Evolutionary conservation across 768 basidiomycete species (phyloP), one percentile per base, ranked within the genome.

Genomic region (Phaffia australis): DNA sequence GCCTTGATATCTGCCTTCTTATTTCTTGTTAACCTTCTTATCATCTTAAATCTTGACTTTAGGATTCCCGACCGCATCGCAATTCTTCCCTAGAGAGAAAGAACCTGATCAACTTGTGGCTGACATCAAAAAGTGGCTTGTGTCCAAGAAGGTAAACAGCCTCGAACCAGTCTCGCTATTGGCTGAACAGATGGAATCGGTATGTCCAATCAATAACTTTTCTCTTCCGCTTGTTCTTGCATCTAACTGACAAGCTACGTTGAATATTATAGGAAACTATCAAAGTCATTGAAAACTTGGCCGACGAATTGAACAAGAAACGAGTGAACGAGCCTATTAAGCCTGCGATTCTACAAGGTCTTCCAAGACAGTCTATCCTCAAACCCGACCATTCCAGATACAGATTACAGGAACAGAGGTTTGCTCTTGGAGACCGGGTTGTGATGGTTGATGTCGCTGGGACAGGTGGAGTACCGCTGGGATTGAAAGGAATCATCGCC

Each of bases 91-190:
- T n/a, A 79, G 79, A 1, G 73, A 80, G 4, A 72, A 75, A 51
- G 81, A 89, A 68, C 79, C 88, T 14, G 90, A 91, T 70, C 81
- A 78, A 7, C 80, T 81, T 48, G 81, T 93, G 52, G 85, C 81
- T 72, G 89, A 90, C 64, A 82, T 91, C 71, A 87, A 87, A 71
- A 72, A 77, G 14, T 99, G 95, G 95, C 80, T 99, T 9, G 88
- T 87, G 72, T 76, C 81, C 5, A 87, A 88, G 74, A 91, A 90
- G 49, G 85, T 97, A 30, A 82, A 85, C 19, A 89, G 93, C 75
- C 85, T 97, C 30, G 94, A 97, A 72, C 86, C 91, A 0, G 93
- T 97, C 11, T 85, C 94, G 0, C 81, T 99, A 15, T 89, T 85
- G 75, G 89, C 87, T 55, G 93, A 95, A 74, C 90, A 94, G 72